Evolutionary conservation across 352 stramenopile genomes (phyloP), one percentile per base, ranked within the genome.

Genomic region (Globisporangium apiculatum): DNA sequence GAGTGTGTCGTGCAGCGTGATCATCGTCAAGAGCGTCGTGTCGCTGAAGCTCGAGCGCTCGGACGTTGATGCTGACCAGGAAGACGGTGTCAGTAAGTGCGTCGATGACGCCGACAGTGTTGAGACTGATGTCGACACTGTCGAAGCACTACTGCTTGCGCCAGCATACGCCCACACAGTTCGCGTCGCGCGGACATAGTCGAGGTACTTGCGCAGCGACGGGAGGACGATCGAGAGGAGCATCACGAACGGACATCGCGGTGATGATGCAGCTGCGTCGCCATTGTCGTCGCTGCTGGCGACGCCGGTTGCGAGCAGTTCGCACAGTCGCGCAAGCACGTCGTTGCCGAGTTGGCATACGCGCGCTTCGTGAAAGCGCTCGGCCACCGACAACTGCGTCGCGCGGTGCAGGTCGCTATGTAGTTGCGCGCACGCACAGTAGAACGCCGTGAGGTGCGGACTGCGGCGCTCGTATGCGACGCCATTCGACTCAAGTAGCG

Each of bases 241-340:
- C 76, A 89, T 89, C 48, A 85, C 76, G 51, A 85, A 86, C 43
- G 79, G 76, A 49, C 66, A 78, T 11, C 60, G 51, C 4, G 51
- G 51, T 9, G 51, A 38, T 10, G 51, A 37, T 9, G 36, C 17
- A 5, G n/a, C 48, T 10, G 38, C 51, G n/a, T 37, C 2, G 9
- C 40, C 40, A 5, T 48, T n/a, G n/a, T 56, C 51, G 7, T 47
- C 51, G 37, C 37, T n/a, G 6, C n/a, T 15, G 8, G 17, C 47
- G 11, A 12, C 7, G 7, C 38, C 8, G 5, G 62, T 51, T 17
- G 72, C 63, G 60, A 61, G 48, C 40, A 18, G 73, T 64, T 36
- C 41, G 40, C 11, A 11, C 49, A 65, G 58, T 14, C 42, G 48
- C 2, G 45, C 52, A 24, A 81, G 46, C 17, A 86, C 31, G 47